Percentiles rank a stretch among this genome's conserved stretches.
Conservation (phyloP, 2,329 filamentous ascomycete species). For the Hypoxylon sp. region DNA sequence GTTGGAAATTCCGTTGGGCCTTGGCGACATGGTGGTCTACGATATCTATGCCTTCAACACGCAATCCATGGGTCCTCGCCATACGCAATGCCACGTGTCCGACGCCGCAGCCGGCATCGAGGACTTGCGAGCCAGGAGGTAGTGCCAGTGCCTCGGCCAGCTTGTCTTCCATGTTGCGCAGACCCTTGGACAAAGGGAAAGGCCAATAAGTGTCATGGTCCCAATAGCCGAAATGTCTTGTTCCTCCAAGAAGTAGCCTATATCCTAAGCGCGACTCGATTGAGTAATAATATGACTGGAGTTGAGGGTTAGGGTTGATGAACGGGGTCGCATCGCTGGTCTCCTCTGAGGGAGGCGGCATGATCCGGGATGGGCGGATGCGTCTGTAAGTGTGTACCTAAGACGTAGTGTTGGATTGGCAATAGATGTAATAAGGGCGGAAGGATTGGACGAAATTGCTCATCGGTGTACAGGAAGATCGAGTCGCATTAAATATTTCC, state of each 20-base stretch:
- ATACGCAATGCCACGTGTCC: constrained; percentile 64
- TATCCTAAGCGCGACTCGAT: constrained; percentile 62
- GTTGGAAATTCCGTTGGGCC: constrained; percentile 58
- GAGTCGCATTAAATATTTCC: background rate
- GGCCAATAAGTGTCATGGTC: constrained; percentile 61
- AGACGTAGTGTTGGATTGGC: background rate
- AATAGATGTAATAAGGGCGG: background rate
- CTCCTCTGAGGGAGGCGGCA: constrained; percentile 7
- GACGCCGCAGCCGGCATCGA: constrained; percentile 66
- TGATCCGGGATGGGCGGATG: background rate
- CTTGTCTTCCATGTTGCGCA: constrained; percentile 65
- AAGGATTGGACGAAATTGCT: background rate
- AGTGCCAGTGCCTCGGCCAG: constrained; percentile 57
- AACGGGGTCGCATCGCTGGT: constrained; percentile 36
- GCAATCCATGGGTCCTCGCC: constrained; percentile 56
- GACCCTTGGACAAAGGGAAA: constrained; percentile 59
- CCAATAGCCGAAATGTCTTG: constrained; percentile 65
- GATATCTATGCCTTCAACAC: constrained; percentile 63
- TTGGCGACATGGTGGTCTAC: constrained; percentile 61
- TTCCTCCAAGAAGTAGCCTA: constrained; percentile 59
- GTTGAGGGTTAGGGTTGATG: constrained; percentile 56
- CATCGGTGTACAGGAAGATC: background rate
- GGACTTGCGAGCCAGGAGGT: constrained; percentile 57
- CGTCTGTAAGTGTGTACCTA: background rate
- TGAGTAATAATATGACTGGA: constrained; percentile 61